A percentile compares a stretch with the other conserved stretches of the same genome.
These are phyloP conservation scores for Aspergillus hortae DNA, from an alignment of 2,329 filamentous ascomycete genomes.

Conservation along the genomic window DNA sequence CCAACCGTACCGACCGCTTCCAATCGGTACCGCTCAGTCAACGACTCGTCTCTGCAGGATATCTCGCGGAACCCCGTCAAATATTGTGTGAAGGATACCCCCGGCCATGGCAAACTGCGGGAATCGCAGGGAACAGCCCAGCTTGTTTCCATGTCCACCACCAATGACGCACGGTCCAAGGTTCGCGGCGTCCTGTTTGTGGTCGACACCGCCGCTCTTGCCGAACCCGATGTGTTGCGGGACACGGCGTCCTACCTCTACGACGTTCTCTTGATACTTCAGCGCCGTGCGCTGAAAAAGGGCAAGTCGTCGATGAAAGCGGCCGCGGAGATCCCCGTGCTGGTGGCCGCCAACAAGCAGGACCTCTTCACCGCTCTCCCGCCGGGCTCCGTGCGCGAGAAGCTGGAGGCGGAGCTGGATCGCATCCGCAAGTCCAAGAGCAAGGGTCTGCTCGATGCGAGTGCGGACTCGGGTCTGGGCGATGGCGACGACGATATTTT, in stretches of 20 bases:
- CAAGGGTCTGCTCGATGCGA: slow-evolving; percentile 78
- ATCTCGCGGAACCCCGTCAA: slow-evolving; percentile 31
- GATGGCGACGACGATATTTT: slow-evolving; percentile 76
- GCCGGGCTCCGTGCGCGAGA: slow-evolving; percentile 67
- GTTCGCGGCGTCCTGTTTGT: slow-evolving; percentile 78
- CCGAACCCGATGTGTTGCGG: slow-evolving; percentile 51
- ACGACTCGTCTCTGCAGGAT: slow-evolving; percentile 64
- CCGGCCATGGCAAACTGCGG: slow-evolving; percentile 92
- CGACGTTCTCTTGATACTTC: slow-evolving; percentile 78
- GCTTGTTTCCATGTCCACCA: slow-evolving; percentile 28
- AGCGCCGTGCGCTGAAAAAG: slow-evolving; percentile 62
- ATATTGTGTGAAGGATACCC: slow-evolving; percentile 64
- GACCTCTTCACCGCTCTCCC: slow-evolving; percentile 93
- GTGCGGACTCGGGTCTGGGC: slow-evolving; percentile 55
- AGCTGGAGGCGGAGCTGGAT: slow-evolving; percentile 76
- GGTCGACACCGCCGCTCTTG: slow-evolving; percentile 74
- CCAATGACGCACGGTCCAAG: slow-evolving; percentile 33
- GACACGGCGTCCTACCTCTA: slow-evolving; percentile 82
- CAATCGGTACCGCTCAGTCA: slow-evolving; percentile 61
- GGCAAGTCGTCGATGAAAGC: slow-evolving; percentile 53
- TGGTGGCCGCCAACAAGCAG: slow-evolving; percentile 91
- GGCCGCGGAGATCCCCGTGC: slow-evolving; percentile 63
- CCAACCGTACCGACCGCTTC: slow-evolving; percentile 51
- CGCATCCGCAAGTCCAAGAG: slow-evolving; percentile 72
- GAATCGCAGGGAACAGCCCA: slow-evolving; percentile 50